phyloP scores from a whole-genome alignment of 305 asterid species.

The Euphrasia arctica region DNA sequence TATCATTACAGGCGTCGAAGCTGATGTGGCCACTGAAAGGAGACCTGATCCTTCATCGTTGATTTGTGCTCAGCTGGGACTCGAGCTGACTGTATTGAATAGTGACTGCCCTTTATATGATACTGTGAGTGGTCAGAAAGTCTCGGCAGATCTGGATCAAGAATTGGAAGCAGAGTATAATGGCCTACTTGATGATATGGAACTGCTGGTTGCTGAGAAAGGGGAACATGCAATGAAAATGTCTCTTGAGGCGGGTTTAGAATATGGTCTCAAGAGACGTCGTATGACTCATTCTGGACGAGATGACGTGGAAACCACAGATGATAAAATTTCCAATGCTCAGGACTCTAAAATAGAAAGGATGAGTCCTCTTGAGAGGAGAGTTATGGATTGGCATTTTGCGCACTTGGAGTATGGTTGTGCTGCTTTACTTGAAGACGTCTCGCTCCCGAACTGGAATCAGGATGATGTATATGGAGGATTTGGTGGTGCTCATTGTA shows the following conservation, averaged over 20 bases:
- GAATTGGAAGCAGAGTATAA: conserved; percentile 90
- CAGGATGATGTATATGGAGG: conserved; percentile 98
- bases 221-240: conserved; percentile 79
- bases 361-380: conserved; percentile 91
- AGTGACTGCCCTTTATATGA: conserved; percentile 98
- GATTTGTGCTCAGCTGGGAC: conserved; percentile 96
- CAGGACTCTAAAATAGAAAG: conserved; percentile 28
- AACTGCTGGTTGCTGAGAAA: conserved; percentile 78
- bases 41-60: conserved; percentile 98
- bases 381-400: conserved; percentile 99
- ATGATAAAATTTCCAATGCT: conserved; percentile 24
- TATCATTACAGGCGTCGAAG: conserved; percentile 98
- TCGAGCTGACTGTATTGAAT: conserved; percentile 87
- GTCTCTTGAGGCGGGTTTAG: conserved; percentile 97
- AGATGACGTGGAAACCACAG: conserved; percentile 30
- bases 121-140: conserved; percentile 78
- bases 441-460: conserved; percentile 94
- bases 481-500: conserved; percentile 99
- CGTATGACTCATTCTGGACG: conserved; percentile 36
- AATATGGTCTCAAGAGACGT: conserved; percentile 70
- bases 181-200: conserved; percentile 93
- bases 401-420: conserved; percentile 98
- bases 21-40: conserved; percentile 94
- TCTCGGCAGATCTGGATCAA: conserved; percentile 83
- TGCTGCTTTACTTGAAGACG: conserved; percentile 90